Evolutionary conservation across 768 basidiomycete genomes (phyloP).

Genomic region (Russula olivacea): DNA sequence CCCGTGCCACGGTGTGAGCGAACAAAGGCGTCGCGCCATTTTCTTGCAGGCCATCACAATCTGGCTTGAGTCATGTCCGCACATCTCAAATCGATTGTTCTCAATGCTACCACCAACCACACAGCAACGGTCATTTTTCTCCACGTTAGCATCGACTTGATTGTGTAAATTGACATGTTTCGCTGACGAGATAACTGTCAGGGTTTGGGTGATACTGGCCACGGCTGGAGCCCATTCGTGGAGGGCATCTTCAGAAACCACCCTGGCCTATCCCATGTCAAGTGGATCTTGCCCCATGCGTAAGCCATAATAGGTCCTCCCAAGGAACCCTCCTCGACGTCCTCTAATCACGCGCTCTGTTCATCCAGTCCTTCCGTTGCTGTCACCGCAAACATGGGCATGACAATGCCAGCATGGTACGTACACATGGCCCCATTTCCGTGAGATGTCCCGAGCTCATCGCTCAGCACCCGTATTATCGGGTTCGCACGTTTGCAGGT

Average conservation of each 20-base stretch:
- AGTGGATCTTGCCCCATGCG: slow-evolving; percentile 88
- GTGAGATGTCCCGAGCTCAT: not conserved
- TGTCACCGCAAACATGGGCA: slow-evolving; percentile 71
- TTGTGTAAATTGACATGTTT: not conserved
- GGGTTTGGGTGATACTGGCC: slow-evolving; percentile 72
- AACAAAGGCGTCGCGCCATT: too few relatives aligned
- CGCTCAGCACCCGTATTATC: not conserved
- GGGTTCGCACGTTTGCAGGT: slow-evolving; percentile 44
- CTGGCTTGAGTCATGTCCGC: slow-evolving; percentile 12
- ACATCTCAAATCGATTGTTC: slow-evolving; percentile 6
- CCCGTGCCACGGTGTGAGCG: too few relatives aligned
- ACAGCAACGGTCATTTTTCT: slow-evolving; percentile 86
- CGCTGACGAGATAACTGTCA: slow-evolving; percentile 29
- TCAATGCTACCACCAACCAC: slow-evolving; percentile 49
- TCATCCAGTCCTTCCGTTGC: slow-evolving; percentile 29
- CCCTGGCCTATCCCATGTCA: slow-evolving; percentile 59
- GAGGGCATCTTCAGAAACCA: slow-evolving; percentile 58
- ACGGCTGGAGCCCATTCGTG: slow-evolving; percentile 66
- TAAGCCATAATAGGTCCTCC: slow-evolving; percentile 35
- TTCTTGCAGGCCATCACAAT: not conserved
- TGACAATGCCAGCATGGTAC: slow-evolving; percentile 73
- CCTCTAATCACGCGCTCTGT: not conserved
- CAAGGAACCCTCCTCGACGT: slow-evolving; percentile 3
- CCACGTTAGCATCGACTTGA: slow-evolving; percentile 53
- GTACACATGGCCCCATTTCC: slow-evolving; percentile 34